Conservation (phyloP, 2,329 filamentous ascomycete genomes). For the Aspergillus caelatus region DNA sequence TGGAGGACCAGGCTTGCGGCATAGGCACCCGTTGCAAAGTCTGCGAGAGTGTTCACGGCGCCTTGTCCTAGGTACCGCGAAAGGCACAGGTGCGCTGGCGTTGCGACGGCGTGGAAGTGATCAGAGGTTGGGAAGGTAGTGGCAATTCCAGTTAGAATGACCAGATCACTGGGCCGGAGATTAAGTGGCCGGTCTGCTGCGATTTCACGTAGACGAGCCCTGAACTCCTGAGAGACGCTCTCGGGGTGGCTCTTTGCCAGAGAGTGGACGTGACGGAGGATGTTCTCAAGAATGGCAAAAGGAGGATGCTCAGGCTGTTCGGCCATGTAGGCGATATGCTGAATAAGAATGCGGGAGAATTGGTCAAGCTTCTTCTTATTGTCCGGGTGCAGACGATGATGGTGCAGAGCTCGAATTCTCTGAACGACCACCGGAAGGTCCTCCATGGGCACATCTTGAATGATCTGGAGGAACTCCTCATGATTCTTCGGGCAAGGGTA, state of each 20-base stretch:
- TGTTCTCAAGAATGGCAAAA: constrained; percentile 72
- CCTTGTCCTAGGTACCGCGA: constrained; percentile 80
- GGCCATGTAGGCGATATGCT: constrained; percentile 62
- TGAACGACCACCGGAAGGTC: constrained; percentile 80
- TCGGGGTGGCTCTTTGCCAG: constrained; percentile 82
- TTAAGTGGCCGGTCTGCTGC: constrained; percentile 56
- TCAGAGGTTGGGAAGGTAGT: constrained; percentile 93
- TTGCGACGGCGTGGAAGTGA: constrained; percentile 94
- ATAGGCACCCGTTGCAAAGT: constrained; percentile 75
- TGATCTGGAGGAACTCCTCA: constrained; percentile 69
- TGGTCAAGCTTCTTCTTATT: constrained; percentile 81
- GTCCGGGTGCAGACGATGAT: constrained; percentile 78
- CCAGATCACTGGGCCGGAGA: constrained; percentile 69
- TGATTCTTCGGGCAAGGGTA: constrained; percentile 83
- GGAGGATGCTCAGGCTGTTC: constrained; percentile 55
- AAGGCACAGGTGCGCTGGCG: constrained; percentile 85
- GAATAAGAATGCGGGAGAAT: constrained; percentile 52
- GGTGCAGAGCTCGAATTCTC: constrained; percentile 87
- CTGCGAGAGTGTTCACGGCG: constrained; percentile 64
- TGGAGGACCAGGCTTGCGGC: constrained; percentile 77
- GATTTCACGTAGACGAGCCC: constrained; percentile 66
- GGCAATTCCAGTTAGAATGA: constrained; percentile 80
- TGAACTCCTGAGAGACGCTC: constrained; percentile 76
- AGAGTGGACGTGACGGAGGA: constrained; percentile 90
- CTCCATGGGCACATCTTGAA: constrained; percentile 62